phyloP scores from a whole-genome alignment of 768 basidiomycete genomes.

The Ramaria sp. region DNA sequence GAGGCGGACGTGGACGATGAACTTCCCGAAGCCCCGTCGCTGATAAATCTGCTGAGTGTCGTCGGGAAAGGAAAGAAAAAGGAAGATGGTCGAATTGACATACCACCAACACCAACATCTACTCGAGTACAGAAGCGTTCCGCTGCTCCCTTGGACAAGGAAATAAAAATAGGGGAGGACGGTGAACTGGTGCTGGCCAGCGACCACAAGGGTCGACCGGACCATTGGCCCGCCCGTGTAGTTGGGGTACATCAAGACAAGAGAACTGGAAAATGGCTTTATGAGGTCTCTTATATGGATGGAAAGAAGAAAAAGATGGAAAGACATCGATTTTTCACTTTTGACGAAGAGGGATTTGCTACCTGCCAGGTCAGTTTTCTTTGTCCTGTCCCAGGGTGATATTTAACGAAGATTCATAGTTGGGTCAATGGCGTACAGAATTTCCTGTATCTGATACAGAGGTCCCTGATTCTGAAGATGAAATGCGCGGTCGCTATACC shows the following conservation, averaged over 20 bases:
- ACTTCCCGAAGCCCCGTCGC: constrained; percentile 27
- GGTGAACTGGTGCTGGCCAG: constrained; percentile 56
- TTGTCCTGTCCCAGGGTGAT: background rate
- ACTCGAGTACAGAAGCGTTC: constrained; percentile 4
- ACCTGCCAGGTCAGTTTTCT: constrained; percentile 40
- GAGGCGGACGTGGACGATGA: constrained; percentile 34
- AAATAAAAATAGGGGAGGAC: constrained; percentile 23
- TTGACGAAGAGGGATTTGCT: constrained; percentile 48
- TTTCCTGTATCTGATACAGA: background rate
- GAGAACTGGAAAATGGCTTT: constrained; percentile 31
- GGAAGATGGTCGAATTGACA: background rate
- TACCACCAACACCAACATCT: background rate
- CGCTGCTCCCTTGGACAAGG: background rate
- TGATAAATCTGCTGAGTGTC: constrained; percentile 5
- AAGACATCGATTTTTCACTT: constrained; percentile 45
- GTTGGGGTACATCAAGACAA: constrained; percentile 26
- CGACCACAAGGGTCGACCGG: constrained; percentile 23
- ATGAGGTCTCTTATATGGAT: constrained; percentile 52
- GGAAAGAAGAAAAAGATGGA: constrained; percentile 28
- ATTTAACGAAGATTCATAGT: background rate
- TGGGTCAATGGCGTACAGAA: constrained; percentile 3
- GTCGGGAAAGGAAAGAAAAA: background rate
- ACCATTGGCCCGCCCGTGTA: constrained; percentile 62
- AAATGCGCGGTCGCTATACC: constrained; percentile 6
- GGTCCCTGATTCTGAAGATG: constrained; percentile 5